Conservation (phyloP, 345 rosid genomes). For the Geranium rotundifolium region DNA sequence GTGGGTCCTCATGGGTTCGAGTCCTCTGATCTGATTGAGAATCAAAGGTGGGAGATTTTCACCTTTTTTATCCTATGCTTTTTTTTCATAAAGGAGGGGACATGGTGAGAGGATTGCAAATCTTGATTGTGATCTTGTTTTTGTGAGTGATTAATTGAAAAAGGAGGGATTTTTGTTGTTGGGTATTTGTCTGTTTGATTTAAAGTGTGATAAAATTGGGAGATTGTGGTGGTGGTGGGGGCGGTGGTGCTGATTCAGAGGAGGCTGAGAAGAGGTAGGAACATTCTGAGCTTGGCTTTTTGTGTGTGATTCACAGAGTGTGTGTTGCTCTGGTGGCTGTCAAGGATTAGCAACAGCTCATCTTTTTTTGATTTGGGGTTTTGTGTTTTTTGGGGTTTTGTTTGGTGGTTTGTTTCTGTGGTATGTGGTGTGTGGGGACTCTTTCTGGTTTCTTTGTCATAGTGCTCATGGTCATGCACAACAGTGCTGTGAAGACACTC, state of each 20-base stretch:
- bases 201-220: no score
- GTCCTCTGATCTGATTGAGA: no score
- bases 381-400: neutral
- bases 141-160: no score
- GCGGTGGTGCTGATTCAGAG: conserved; percentile 15
- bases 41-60: no score
- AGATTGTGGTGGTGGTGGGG: conserved; percentile 6
- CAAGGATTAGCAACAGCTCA: conserved; percentile 20
- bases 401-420: neutral
- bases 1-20: no score
- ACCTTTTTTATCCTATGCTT: no score
- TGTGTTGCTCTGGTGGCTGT: conserved; percentile 17
- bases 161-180: no score
- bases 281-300: conserved; percentile 19
- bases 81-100: no score
- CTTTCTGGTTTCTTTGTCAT: neutral
- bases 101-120: no score
- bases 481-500: no score
- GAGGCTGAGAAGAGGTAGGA: conserved; percentile 8
- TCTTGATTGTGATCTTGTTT: no score
- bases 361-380: conserved; percentile 6
- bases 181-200: no score
- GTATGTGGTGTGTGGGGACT: neutral
- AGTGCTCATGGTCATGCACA: neutral
- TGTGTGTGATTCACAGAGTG: conserved; percentile 8